A percentile compares a stretch with the other conserved stretches of the same genome.
phyloP scores from a whole-genome alignment of 331 rosid genomes.

The Acacia concinna region DNA sequence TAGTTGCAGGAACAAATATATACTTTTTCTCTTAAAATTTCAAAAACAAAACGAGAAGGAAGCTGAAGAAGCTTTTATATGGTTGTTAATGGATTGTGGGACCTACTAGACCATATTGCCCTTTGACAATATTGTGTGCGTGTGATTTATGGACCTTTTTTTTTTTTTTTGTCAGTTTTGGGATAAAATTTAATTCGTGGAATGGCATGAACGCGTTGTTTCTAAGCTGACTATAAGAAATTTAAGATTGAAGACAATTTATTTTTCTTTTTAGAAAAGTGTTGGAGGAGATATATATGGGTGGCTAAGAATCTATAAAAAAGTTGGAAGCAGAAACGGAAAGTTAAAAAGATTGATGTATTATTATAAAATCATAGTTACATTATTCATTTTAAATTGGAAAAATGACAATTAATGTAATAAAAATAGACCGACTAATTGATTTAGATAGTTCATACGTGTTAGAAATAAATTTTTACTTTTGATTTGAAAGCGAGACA shows the following conservation, averaged over 20 bases:
- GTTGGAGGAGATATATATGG: slow-evolving; percentile 54
- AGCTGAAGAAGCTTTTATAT: background rate
- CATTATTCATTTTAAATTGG: background rate
- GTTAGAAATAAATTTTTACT: background rate
- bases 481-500: background rate
- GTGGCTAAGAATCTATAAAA: slow-evolving; percentile 69
- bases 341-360: slow-evolving; percentile 38
- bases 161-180: slow-evolving; percentile 45
- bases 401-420: background rate
- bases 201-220: slow-evolving; percentile 60
- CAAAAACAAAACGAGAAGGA: background rate
- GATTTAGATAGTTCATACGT: slow-evolving; percentile 12
- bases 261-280: background rate
- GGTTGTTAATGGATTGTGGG: background rate
- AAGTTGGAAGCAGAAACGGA: slow-evolving; percentile 40
- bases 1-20: no score
- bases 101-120: background rate
- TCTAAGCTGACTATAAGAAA: slow-evolving; percentile 67
- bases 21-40: no score
- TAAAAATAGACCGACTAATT: background rate
- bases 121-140: background rate
- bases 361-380: slow-evolving; percentile 29
- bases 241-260: background rate
- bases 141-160: background rate
- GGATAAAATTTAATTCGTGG: slow-evolving; percentile 53